A percentile compares a stretch with the other conserved stretches of the same genome.
Conservation (phyloP, 306 rosid genomes). For the Oxytropis ochrocephala region DNA sequence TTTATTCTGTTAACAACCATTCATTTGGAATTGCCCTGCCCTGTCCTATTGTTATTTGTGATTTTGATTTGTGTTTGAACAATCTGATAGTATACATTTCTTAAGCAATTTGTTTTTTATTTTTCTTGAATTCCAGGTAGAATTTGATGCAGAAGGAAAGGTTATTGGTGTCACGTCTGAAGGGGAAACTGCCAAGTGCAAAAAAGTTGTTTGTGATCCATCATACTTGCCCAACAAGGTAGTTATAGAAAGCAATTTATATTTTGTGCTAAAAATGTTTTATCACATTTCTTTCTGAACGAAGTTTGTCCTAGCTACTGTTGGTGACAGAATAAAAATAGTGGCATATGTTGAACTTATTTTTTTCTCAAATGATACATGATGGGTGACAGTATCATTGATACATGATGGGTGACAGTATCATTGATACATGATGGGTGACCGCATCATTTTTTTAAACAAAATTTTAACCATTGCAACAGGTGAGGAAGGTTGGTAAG, state of each 20-base stretch:
- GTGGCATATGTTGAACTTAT: conserved; percentile 8
- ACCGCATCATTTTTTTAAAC: conserved; percentile 9
- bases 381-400: neutral
- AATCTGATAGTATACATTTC: neutral
- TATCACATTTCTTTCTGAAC: neutral
- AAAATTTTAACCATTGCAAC: conserved; percentile 29
- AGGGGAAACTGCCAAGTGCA: conserved; percentile 97
- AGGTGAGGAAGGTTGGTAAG: conserved; percentile 93
- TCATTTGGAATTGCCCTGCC: neutral
- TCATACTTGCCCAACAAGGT: conserved; percentile 91
- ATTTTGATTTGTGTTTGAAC: conserved; percentile 4
- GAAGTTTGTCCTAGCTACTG: neutral
- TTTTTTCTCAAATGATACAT: conserved; percentile 16
- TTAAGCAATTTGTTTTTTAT: conserved; percentile 3
- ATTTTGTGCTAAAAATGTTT: neutral
- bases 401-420: neutral
- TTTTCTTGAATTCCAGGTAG: conserved; percentile 61
- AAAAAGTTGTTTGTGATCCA: conserved; percentile 93
- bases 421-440: neutral
- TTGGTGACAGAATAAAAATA: neutral
- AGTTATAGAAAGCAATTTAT: conserved; percentile 6
- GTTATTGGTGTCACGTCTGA: conserved; percentile 92
- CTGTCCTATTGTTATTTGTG: neutral
- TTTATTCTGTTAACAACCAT: neutral
- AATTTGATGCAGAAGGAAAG: conserved; percentile 80